Percentiles rank a stretch among this genome's conserved stretches.
phyloP scores from a whole-genome alignment of 805 yeast species.

The Myxozyma udenii region DNA sequence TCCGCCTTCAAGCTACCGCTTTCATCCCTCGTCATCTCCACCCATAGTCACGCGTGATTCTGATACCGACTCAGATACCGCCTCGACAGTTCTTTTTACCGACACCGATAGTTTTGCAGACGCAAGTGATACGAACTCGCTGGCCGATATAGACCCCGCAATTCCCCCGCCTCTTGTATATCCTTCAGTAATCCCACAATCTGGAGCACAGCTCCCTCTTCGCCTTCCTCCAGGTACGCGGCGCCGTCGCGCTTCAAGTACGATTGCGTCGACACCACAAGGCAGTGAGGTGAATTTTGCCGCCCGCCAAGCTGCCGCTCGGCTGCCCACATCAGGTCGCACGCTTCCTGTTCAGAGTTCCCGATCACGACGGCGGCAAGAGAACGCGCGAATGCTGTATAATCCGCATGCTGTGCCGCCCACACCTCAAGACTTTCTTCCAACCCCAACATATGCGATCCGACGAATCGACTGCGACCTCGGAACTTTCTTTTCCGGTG shows the following conservation, averaged over 20 bases:
- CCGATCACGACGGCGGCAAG: slow-evolving; percentile 23
- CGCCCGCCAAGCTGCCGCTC: slow-evolving; percentile 22
- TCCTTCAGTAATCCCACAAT: background rate
- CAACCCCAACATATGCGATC: slow-evolving; percentile 20
- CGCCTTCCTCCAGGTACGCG: background rate
- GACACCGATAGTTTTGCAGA: background rate
- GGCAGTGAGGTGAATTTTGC: slow-evolving; percentile 24
- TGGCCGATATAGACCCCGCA: no score
- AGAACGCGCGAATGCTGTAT: slow-evolving; percentile 28
- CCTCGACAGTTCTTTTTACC: background rate
- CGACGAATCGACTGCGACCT: slow-evolving; percentile 23
- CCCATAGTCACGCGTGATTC: no score
- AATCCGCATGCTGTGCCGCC: slow-evolving; percentile 30
- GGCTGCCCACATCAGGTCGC: slow-evolving; percentile 6
- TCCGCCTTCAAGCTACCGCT: background rate
- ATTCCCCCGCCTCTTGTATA: background rate
- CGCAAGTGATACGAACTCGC: background rate
- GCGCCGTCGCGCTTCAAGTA: slow-evolving; percentile 7
- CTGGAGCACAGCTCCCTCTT: background rate
- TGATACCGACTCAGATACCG: background rate
- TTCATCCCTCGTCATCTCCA: no score
- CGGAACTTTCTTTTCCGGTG: slow-evolving; percentile 11
- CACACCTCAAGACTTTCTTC: slow-evolving; percentile 18
- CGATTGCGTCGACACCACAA: slow-evolving; percentile 24
- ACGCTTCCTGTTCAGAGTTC: slow-evolving; percentile 19